A percentile compares a stretch with the other conserved stretches of the same genome.
Evolutionary conservation across 192 early-diverging fungal genomes (phyloP).

Genomic region (Rhizophagus clarus): DNA sequence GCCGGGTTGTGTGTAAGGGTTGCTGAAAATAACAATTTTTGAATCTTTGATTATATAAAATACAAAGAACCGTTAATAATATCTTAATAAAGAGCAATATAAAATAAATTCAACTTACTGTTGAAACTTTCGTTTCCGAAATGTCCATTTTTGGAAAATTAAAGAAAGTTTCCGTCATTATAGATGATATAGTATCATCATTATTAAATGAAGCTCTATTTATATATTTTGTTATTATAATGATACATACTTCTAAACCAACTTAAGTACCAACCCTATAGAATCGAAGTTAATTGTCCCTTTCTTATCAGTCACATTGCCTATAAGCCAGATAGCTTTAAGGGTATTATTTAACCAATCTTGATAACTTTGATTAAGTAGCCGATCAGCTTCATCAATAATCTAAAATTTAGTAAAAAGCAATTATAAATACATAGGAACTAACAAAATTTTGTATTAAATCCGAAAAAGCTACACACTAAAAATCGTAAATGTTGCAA

Average conservation of each 20-base stretch:
- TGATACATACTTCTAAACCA: not conserved
- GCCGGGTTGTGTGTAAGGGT: constrained; percentile 93
- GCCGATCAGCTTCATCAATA: constrained; percentile 95
- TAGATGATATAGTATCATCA: constrained; percentile 53
- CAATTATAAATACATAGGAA: not conserved
- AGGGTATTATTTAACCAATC: constrained; percentile 87
- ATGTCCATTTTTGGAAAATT: constrained; percentile 50
- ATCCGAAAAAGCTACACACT: constrained; percentile 38
- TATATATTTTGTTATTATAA: not conserved
- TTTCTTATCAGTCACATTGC: not conserved
- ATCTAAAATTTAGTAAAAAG: constrained; percentile 34
- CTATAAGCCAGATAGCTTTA: constrained; percentile 52
- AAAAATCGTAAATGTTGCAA: constrained; percentile 90
- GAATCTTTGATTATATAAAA: constrained; percentile 52
- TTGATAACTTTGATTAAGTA: constrained; percentile 90
- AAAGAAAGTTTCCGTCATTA: constrained; percentile 46
- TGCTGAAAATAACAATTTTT: constrained; percentile 95
- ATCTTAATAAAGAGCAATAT: not conserved
- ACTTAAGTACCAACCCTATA: constrained; percentile 30
- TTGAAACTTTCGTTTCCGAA: constrained; percentile 49
- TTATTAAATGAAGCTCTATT: not conserved
- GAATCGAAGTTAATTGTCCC: constrained; percentile 23
- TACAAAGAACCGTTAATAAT: not conserved
- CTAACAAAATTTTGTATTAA: not conserved
- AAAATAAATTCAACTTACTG: constrained; percentile 30